phyloP scores from a whole-genome alignment of 495 filamentous ascomycete genomes.

The Aspergillus steynii region DNA sequence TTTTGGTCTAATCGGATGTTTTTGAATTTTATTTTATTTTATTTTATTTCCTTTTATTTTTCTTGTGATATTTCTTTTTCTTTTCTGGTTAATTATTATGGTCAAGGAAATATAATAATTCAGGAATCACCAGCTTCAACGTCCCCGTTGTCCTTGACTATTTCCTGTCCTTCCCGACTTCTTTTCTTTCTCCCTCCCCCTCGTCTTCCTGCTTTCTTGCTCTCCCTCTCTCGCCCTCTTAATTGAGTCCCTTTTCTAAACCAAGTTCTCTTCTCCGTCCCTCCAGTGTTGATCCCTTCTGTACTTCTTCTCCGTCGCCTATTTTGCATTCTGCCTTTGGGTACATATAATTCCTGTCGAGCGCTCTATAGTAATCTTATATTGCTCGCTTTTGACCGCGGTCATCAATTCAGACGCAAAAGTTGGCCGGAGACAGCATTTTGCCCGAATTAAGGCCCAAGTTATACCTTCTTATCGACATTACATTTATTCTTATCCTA shows the following conservation, averaged over 20 bases:
- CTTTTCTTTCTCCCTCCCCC: not conserved
- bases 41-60: constrained; percentile 7
- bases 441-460: not conserved
- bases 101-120: not conserved
- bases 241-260: not conserved
- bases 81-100: constrained; percentile 3
- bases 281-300: not conserved
- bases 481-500: not conserved
- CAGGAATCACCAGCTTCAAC: not conserved
- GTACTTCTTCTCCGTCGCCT: constrained; percentile 1
- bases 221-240: not conserved
- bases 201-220: constrained; percentile 2
- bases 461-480: not conserved
- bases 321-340: not conserved
- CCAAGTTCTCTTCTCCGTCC: not conserved
- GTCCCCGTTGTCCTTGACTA: not conserved
- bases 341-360: not conserved
- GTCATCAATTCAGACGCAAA: not conserved
- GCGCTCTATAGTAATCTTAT: not conserved
- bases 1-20: not conserved
- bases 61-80: constrained; percentile 5
- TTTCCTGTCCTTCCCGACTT: not conserved
- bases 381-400: not conserved
- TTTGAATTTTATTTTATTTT: constrained; percentile 5
- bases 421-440: not conserved